Base-by-base conservation (phyloP, 352 stramenopile genomes). In the Phytophthora pini region DNA sequence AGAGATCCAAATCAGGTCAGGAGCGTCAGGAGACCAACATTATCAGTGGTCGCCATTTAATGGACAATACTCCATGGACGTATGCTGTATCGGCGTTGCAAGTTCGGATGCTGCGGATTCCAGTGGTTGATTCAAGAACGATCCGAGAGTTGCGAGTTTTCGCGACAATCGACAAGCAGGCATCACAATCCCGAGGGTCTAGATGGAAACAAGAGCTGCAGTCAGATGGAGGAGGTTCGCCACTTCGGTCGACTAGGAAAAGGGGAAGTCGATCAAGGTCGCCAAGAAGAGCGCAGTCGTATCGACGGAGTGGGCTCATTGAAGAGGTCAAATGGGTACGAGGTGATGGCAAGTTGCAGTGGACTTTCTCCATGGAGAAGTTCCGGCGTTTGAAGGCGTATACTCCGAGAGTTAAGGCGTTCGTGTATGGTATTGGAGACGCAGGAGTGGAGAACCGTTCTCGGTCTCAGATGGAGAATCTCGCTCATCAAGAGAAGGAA, bases 311-410 rank as follows among this genome's bases (percentile, higher is more conserved):
- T 40, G 79, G 80, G 1, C 58, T 88, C 9, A 62, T 87, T 11
- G 70, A 91, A 45, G 82, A 88, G 39, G 82, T 79, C 32, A 77
- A 67, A 39, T 92, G 84, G 84, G 31, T 64, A 8, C 43, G 65
- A 47, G 68, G 74, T 15, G 68, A 86, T 41, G 84, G 86, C 3
- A 72, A 66, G 17, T 59, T 94, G n/a, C 65, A 74, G 40, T 92
- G 83, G 84, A 77, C 67, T 9, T 64, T 94, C 13, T 74, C 72
- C 5, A 84, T 86, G 68, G 80, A 89, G 12, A 75, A 63, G 12
- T 88, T 92, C 51, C 79, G 81, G 29, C 76, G 61, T 2, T 61
- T 94, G 12, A 94, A 94, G 53, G 84, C 80, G 20, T 88, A 87
- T 39, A 61, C 53, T 1, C 86, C 86, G 13, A 72, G 80, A 34